Percentiles rank a stretch among this genome's conserved stretches.
Conservation (phyloP, 1,139 yeast genomes). For the Zygosaccharomyces pseudobailii region DNA sequence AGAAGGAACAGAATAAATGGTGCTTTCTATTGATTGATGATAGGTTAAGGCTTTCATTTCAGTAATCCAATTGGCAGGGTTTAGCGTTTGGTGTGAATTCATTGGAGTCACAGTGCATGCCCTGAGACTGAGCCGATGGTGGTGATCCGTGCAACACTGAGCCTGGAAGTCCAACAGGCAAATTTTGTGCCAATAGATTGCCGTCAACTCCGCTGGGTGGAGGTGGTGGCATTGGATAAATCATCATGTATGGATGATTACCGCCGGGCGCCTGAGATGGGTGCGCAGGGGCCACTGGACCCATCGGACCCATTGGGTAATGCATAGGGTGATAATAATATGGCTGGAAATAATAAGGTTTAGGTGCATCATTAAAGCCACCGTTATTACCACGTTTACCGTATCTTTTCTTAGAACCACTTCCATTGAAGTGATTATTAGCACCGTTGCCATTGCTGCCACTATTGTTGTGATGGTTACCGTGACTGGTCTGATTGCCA, state of each 20-base stretch:
- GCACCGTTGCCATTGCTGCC: background rate
- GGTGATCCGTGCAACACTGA: slow-evolving; percentile 12
- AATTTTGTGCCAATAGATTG: slow-evolving; percentile 11
- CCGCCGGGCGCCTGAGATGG: slow-evolving; percentile 20
- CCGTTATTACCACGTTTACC: slow-evolving; percentile 9
- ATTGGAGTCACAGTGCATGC: slow-evolving; percentile 11
- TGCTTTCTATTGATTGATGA: no score
- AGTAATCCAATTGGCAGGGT: slow-evolving; percentile 16
- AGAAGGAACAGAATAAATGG: background rate
- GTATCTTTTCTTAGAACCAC: slow-evolving; percentile 9
- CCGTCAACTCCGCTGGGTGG: slow-evolving; percentile 18
- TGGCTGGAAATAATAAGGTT: slow-evolving; percentile 29
- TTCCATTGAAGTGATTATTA: background rate
- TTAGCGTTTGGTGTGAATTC: slow-evolving; percentile 10
- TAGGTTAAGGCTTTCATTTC: background rate
- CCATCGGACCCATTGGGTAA: slow-evolving; percentile 27
- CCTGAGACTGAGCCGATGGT: slow-evolving; percentile 10
- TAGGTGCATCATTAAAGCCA: slow-evolving; percentile 19
- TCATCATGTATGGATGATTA: slow-evolving; percentile 30
- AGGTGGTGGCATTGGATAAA: slow-evolving; percentile 32
- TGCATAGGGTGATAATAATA: slow-evolving; percentile 31
- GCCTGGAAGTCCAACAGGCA: slow-evolving; percentile 11
- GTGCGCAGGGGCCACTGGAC: slow-evolving; percentile 11
- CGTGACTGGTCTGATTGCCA: slow-evolving; percentile 11
- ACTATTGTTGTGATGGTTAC: slow-evolving; percentile 8